Percentiles rank a stretch among this genome's conserved stretches.
Conservation (phyloP, 331 rosid genomes). For the Malus hybrid region DNA sequence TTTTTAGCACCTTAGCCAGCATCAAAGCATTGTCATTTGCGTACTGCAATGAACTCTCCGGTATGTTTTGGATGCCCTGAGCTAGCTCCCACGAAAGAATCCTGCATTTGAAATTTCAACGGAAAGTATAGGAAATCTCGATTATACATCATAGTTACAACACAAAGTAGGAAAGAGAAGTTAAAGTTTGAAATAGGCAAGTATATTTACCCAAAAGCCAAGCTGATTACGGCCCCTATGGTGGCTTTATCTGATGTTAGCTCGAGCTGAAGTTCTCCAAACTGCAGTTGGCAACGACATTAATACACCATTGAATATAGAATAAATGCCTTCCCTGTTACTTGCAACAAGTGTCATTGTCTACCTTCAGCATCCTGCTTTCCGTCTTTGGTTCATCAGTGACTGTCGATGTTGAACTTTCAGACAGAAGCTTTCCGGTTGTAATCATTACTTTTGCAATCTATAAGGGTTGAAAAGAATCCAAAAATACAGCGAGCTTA, state of each 20-base stretch:
- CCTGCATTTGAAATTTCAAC: conserved; percentile 29
- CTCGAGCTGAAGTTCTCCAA: conserved; percentile 93
- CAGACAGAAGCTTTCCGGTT: conserved; percentile 65
- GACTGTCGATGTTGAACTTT: conserved; percentile 34
- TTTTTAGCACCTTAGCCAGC: conserved; percentile 71
- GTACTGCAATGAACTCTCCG: conserved; percentile 68
- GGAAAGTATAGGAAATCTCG: neutral
- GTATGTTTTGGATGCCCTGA: conserved; percentile 71
- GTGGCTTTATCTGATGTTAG: conserved; percentile 72
- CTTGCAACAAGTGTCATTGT: conserved; percentile 8
- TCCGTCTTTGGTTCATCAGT: conserved; percentile 43
- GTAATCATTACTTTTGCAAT: conserved; percentile 69
- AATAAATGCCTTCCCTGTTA: neutral
- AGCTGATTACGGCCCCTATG: conserved; percentile 60
- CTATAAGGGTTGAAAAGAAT: conserved; percentile 31
- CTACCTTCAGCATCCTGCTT: conserved; percentile 69
- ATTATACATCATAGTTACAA: conserved; percentile 5
- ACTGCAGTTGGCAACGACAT: conserved; percentile 44
- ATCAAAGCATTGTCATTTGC: conserved; percentile 84
- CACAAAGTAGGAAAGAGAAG: neutral
- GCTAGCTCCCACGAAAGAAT: conserved; percentile 80
- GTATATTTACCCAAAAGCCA: conserved; percentile 3
- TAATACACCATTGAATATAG: neutral
- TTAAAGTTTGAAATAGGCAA: neutral
- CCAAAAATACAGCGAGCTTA: conserved; percentile 15